A percentile compares a stretch with the other conserved stretches of the same genome.
These are phyloP conservation scores for Starmerella sirachaensis DNA, from an alignment of 805 yeast genomes.

Conservation along the genomic window DNA sequence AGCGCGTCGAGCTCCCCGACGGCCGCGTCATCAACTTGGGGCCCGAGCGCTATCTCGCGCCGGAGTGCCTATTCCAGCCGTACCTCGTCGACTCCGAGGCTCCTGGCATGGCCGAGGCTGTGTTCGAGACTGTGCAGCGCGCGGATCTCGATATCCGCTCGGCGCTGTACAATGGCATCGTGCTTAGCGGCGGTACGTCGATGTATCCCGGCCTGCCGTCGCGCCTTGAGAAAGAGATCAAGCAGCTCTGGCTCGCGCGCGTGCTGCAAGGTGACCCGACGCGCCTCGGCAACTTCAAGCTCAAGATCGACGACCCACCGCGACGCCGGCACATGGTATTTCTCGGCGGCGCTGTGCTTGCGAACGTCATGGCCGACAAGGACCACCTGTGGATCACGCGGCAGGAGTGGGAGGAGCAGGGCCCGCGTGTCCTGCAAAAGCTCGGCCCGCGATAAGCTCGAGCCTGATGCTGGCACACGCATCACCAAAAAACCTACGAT, in stretches of 20 bases:
- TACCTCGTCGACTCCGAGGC: slow-evolving; percentile 89
- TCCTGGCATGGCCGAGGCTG: slow-evolving; percentile 88
- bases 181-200: slow-evolving; percentile 92
- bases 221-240: slow-evolving; percentile 86
- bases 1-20: slow-evolving; percentile 87
- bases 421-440: slow-evolving; percentile 70
- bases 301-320: slow-evolving; percentile 96
- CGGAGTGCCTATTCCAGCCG: slow-evolving; percentile 95
- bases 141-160: slow-evolving; percentile 92
- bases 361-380: slow-evolving; percentile 95
- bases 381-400: slow-evolving; percentile 96
- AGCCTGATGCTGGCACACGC: background rate
- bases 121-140: slow-evolving; percentile 83
- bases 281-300: slow-evolving; percentile 76
- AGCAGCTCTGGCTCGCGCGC: slow-evolving; percentile 87
- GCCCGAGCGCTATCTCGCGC: slow-evolving; percentile 91
- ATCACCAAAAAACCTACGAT: background rate
- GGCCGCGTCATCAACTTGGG: slow-evolving; percentile 91
- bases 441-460: slow-evolving; percentile 70
- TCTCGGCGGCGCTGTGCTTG: slow-evolving; percentile 96
- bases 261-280: slow-evolving; percentile 80
- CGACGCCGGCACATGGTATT: slow-evolving; percentile 98
- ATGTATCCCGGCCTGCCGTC: slow-evolving; percentile 99
- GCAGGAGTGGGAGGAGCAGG: slow-evolving; percentile 97
- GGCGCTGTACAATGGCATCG: slow-evolving; percentile 80